phyloP scores from a whole-genome alignment of 495 filamentous ascomycete genomes.

The Hypomontagnella monticulosa region DNA sequence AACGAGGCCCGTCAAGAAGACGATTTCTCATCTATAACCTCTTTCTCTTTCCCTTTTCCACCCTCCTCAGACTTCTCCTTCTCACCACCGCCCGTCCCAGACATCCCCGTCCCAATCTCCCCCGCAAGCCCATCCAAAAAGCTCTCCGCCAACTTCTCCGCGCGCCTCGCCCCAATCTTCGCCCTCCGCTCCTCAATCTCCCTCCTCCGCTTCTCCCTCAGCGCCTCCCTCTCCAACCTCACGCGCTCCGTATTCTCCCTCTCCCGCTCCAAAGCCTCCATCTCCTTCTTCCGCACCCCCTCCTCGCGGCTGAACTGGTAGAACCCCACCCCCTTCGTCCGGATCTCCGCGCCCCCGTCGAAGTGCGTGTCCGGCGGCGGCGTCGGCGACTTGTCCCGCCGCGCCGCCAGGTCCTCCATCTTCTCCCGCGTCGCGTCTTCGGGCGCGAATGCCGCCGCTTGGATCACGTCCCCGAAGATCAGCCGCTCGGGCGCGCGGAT shows the following conservation, averaged over 20 bases:
- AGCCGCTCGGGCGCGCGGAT: conserved; percentile 68
- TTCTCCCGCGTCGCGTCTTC: conserved; percentile 62
- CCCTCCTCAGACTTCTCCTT: neutral
- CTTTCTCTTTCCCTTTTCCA: conserved; percentile 18
- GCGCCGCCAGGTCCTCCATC: conserved; percentile 77
- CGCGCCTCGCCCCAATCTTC: conserved; percentile 62
- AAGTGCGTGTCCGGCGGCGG: conserved; percentile 85
- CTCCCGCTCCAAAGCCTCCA: conserved; percentile 74
- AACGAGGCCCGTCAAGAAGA: neutral
- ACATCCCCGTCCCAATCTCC: conserved; percentile 44
- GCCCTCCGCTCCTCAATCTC: conserved; percentile 62
- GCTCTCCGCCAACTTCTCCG: conserved; percentile 73
- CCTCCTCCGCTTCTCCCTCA: conserved; percentile 49
- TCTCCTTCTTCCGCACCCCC: conserved; percentile 71
- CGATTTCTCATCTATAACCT: neutral
- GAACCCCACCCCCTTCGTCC: conserved; percentile 90
- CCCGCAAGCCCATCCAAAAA: conserved; percentile 70
- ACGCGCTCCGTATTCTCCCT: conserved; percentile 72
- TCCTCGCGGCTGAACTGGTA: conserved; percentile 83
- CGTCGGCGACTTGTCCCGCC: conserved; percentile 77
- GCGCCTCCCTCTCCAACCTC: conserved; percentile 63
- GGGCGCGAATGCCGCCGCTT: conserved; percentile 80
- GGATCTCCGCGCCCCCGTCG: conserved; percentile 80
- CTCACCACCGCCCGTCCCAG: neutral
- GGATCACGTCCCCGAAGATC: conserved; percentile 85